phyloP scores from a whole-genome alignment of 257 asterid genomes.

The Linderniella brevidens region DNA sequence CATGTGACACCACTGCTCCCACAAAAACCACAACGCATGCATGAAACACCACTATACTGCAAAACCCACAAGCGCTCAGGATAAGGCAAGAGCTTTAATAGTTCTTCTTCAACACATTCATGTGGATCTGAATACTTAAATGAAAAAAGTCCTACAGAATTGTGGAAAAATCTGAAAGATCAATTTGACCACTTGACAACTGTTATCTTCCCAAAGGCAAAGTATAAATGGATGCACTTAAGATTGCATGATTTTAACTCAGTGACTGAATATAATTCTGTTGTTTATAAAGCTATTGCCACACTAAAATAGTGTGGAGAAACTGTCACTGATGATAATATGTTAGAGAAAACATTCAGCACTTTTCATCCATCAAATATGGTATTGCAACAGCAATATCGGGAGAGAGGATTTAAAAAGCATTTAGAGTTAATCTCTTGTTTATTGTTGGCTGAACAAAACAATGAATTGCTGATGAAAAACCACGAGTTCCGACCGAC shows the following conservation, averaged over 20 bases:
- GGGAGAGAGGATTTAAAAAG: neutral
- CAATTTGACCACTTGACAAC: neutral
- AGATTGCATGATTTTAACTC: neutral
- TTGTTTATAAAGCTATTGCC: neutral
- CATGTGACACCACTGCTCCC: neutral
- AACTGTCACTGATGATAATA: neutral
- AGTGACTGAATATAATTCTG: neutral
- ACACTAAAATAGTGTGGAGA: neutral
- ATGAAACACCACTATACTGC: no score
- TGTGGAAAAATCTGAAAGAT: neutral
- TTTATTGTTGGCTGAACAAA: neutral
- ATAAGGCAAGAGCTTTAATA: neutral
- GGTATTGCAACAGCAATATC: neutral
- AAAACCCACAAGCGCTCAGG: neutral
- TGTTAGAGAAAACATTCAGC: neutral
- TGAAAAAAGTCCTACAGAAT: neutral
- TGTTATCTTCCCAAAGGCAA: neutral
- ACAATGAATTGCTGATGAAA: neutral
- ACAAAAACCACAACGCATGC: neutral
- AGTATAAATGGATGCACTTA: neutral
- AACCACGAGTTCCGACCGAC: neutral
- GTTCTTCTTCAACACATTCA: neutral
- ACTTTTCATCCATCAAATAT: neutral
- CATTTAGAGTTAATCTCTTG: neutral
- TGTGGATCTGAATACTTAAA: neutral